A percentile compares a stretch with the other conserved stretches of the same genome.
phyloP scores from a whole-genome alignment of 306 rosid genomes.

The Potentilla sterilis region DNA sequence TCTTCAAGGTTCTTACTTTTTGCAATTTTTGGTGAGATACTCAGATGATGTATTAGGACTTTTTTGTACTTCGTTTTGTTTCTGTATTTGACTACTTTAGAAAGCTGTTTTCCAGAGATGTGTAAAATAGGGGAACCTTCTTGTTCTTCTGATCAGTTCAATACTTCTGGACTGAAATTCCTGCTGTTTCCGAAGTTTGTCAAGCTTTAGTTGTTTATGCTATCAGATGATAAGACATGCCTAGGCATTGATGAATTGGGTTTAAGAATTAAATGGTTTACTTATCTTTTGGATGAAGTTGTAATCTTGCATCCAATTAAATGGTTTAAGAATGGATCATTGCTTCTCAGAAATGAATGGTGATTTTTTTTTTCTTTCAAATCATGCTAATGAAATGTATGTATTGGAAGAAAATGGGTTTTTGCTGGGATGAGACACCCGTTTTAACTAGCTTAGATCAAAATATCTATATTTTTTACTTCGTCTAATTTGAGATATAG shows the following conservation, averaged over 20 bases:
- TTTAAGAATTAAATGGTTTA: not conserved
- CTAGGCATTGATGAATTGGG: not conserved
- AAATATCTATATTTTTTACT: not conserved
- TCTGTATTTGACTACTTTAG: not conserved
- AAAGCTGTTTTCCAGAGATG: not conserved
- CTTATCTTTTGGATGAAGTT: not conserved
- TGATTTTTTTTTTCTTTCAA: not conserved
- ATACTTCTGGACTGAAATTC: not conserved
- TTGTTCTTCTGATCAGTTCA: not conserved
- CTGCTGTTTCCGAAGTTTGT: not conserved
- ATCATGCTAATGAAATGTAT: not conserved
- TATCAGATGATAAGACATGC: not conserved
- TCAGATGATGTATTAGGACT: not conserved
- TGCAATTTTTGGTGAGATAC: not conserved
- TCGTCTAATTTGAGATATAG: not conserved
- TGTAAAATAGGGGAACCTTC: not conserved
- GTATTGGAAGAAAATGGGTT: not conserved
- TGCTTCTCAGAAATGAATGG: not conserved
- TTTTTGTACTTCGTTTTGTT: not conserved
- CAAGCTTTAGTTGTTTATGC: not conserved
- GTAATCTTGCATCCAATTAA: not conserved
- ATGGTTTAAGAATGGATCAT: not conserved
- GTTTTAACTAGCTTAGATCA: not conserved
- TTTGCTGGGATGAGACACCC: not conserved
- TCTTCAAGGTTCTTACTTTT: not conserved